phyloP scores from a whole-genome alignment of 768 basidiomycete genomes.

The Podaxis sp. region DNA sequence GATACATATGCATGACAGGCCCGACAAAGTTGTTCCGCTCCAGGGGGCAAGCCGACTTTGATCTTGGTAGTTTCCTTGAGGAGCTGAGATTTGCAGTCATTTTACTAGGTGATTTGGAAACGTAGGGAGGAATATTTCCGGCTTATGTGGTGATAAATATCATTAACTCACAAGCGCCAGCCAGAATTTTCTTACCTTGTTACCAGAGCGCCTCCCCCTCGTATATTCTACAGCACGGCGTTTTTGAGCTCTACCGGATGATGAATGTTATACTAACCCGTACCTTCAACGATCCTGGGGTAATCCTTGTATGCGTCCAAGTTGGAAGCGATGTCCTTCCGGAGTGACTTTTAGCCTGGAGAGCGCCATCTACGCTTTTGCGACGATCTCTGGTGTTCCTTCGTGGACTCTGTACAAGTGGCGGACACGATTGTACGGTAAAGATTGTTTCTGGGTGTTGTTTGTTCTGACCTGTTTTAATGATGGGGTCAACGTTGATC shows the following conservation, averaged over 20 bases:
- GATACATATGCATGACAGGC: slow-evolving; percentile 79
- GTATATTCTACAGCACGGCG: slow-evolving; percentile 82
- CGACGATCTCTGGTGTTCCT: slow-evolving; percentile 75
- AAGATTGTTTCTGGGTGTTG: slow-evolving; percentile 71
- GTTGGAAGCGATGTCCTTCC: slow-evolving; percentile 93
- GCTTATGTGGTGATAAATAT: slow-evolving; percentile 38
- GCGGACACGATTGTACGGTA: slow-evolving; percentile 84
- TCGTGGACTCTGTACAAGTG: slow-evolving; percentile 87
- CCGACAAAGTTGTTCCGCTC: slow-evolving; percentile 91
- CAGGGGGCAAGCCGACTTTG: slow-evolving; percentile 70
- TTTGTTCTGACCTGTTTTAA: slow-evolving; percentile 72
- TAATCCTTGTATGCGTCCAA: slow-evolving; percentile 85
- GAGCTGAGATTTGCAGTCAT: slow-evolving; percentile 82
- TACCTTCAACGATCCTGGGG: slow-evolving; percentile 97
- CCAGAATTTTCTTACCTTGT: slow-evolving; percentile 54
- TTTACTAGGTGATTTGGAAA: slow-evolving; percentile 85
- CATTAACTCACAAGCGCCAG: not conserved
- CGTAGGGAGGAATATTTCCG: slow-evolving; percentile 98
- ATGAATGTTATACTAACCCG: slow-evolving; percentile 94
- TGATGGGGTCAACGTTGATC: not conserved
- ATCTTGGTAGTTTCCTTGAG: slow-evolving; percentile 79
- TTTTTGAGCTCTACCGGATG: slow-evolving; percentile 82
- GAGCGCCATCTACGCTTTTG: slow-evolving; percentile 84
- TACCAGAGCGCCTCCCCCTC: slow-evolving; percentile 89
- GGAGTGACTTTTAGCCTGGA: slow-evolving; percentile 87